Evolutionary conservation across 306 rosid genomes (phyloP).

Genomic region (Quercus suber): DNA sequence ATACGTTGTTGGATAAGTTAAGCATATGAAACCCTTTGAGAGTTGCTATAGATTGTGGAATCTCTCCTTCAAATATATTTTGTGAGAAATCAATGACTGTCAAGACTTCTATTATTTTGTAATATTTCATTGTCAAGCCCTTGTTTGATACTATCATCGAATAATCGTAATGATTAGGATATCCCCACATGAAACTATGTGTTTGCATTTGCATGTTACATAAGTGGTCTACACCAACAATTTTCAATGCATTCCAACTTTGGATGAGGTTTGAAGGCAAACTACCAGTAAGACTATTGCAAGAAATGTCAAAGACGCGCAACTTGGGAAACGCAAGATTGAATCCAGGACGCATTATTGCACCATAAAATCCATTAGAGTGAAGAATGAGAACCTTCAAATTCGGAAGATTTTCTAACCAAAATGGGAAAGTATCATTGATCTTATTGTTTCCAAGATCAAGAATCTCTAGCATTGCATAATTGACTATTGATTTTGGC

Average conservation of each 20-base stretch:
- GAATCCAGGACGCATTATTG: neutral
- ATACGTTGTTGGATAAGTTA: neutral
- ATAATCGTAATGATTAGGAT: too few relatives aligned
- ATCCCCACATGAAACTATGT: too few relatives aligned
- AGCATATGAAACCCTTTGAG: neutral
- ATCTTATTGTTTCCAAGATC: neutral
- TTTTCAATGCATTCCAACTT: neutral
- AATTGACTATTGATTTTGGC: neutral
- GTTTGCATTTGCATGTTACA: neutral
- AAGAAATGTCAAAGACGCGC: neutral
- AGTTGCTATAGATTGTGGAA: neutral
- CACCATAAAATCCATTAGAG: neutral
- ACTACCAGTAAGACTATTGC: neutral
- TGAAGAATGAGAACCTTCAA: neutral
- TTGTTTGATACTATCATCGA: neutral
- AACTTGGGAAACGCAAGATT: neutral
- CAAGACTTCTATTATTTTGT: neutral
- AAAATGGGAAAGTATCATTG: neutral
- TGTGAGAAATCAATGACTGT: neutral
- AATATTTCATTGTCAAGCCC: too few relatives aligned
- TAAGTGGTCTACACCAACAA: too few relatives aligned
- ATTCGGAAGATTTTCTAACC: neutral
- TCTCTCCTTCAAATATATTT: neutral
- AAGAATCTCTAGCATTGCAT: neutral
- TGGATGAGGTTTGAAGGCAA: neutral